phyloP scores from a whole-genome alignment of 257 asterid genomes.

The Solanum microdontum region DNA sequence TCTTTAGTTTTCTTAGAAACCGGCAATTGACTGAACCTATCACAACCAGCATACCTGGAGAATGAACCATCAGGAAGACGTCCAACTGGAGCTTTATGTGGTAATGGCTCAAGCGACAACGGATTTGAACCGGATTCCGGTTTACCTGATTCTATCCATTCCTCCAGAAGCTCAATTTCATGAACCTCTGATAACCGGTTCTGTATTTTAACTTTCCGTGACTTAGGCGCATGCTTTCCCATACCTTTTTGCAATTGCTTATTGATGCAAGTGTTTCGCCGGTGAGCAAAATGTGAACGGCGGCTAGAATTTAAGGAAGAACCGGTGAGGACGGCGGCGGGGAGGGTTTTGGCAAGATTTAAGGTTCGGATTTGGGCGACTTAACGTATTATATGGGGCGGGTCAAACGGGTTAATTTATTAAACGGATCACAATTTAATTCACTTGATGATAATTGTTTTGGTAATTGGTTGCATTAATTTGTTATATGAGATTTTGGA shows the following conservation, averaged over 20 bases:
- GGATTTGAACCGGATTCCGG: slow-evolving; percentile 79
- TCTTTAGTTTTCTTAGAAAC: slow-evolving; percentile 75
- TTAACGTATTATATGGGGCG: not conserved
- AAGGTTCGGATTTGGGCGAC: not conserved
- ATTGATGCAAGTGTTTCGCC: not conserved
- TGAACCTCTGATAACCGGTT: slow-evolving; percentile 40
- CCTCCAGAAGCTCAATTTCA: slow-evolving; percentile 65
- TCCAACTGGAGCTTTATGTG: slow-evolving; percentile 47
- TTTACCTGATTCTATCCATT: slow-evolving; percentile 58
- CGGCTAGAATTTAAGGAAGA: not conserved
- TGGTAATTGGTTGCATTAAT: not conserved
- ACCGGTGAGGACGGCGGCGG: not conserved
- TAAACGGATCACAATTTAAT: not conserved
- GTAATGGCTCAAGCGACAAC: slow-evolving; percentile 42
- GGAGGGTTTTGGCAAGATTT: not conserved
- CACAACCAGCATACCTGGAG: slow-evolving; percentile 60
- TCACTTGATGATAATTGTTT: not conserved
- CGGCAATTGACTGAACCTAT: slow-evolving; percentile 55
- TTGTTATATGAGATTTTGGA: not conserved
- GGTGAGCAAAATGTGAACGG: not conserved
- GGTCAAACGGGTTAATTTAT: not conserved
- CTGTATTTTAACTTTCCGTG: slow-evolving; percentile 38
- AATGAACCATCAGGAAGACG: slow-evolving; percentile 48
- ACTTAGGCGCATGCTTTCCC: slow-evolving; percentile 33
- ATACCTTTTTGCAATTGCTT: slow-evolving; percentile 2